Evolutionary conservation across 768 basidiomycete genomes (phyloP).

Genomic region (Dentipellis fragilis): DNA sequence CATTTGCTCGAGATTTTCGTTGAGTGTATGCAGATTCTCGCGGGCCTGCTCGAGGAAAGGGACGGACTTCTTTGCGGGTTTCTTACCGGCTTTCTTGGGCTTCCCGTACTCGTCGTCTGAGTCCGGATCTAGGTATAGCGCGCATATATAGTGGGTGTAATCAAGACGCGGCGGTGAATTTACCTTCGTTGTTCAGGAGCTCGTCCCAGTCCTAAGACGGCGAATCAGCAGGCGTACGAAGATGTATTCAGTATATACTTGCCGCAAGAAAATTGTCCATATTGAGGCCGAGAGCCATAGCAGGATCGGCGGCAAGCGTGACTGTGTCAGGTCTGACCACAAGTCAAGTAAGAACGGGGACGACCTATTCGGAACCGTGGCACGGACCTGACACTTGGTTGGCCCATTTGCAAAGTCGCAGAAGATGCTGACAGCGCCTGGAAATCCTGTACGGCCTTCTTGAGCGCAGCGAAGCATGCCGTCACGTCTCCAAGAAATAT

Average conservation of each 20-base stretch:
- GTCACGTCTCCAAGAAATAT: constrained; percentile 75
- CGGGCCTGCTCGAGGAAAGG: constrained; percentile 35
- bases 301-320: constrained; percentile 20
- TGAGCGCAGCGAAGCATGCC: constrained; percentile 64
- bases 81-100: constrained; percentile 19
- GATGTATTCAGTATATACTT: constrained; percentile 22
- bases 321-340: constrained; percentile 22
- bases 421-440: constrained; percentile 34
- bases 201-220: constrained; percentile 7
- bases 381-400: constrained; percentile 51
- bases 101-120: constrained; percentile 41
- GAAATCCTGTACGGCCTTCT: constrained; percentile 67
- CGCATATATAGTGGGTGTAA: not conserved
- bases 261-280: constrained; percentile 14
- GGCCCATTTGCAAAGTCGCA: constrained; percentile 60
- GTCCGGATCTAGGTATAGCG: constrained; percentile 19
- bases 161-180: not conserved
- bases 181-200: constrained; percentile 9
- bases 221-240: not conserved
- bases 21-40: constrained; percentile 51
- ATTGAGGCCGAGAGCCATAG: constrained; percentile 15
- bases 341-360: not conserved
- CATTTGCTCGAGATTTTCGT: constrained; percentile 60
- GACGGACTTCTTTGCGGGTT: constrained; percentile 19
- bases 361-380: not conserved